Percentiles rank a stretch among this genome's conserved stretches.
These are phyloP conservation scores for Solanum aculeatissimum DNA, from an alignment of 305 asterid species.

Conservation along the genomic window DNA sequence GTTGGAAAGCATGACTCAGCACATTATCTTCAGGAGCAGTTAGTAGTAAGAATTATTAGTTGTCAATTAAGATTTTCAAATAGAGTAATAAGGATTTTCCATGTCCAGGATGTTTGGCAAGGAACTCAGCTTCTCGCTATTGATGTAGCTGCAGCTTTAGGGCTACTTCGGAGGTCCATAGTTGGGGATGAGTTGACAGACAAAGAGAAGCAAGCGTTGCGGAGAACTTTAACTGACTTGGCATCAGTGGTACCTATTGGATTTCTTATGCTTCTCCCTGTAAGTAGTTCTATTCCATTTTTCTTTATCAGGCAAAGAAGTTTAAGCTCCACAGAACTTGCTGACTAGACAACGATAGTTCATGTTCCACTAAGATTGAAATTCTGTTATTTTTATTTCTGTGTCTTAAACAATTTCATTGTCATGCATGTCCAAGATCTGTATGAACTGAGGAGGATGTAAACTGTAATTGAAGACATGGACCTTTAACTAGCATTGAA, in stretches of 20 bases:
- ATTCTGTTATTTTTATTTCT: neutral
- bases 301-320: neutral
- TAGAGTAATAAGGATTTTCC: constrained; percentile 2
- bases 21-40: neutral
- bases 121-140: constrained; percentile 98
- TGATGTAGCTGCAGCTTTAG: constrained; percentile 82
- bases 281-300: constrained; percentile 19
- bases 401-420: neutral
- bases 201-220: constrained; percentile 88
- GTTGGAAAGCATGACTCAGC: neutral
- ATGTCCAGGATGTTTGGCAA: constrained; percentile 81
- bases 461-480: neutral
- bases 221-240: constrained; percentile 87
- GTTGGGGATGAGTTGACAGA: constrained; percentile 82
- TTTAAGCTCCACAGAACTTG: neutral
- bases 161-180: constrained; percentile 57
- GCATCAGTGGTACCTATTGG: constrained; percentile 95
- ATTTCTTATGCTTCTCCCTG: constrained; percentile 96
- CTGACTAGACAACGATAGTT: neutral
- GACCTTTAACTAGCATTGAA: neutral
- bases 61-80: neutral
- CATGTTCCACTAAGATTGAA: neutral
- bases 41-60: neutral
- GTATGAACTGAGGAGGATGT: neutral
- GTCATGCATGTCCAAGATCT: neutral